Evolutionary conservation across 2,329 filamentous ascomycete genomes (phyloP).

Genomic region (Laburnicola sp.): DNA sequence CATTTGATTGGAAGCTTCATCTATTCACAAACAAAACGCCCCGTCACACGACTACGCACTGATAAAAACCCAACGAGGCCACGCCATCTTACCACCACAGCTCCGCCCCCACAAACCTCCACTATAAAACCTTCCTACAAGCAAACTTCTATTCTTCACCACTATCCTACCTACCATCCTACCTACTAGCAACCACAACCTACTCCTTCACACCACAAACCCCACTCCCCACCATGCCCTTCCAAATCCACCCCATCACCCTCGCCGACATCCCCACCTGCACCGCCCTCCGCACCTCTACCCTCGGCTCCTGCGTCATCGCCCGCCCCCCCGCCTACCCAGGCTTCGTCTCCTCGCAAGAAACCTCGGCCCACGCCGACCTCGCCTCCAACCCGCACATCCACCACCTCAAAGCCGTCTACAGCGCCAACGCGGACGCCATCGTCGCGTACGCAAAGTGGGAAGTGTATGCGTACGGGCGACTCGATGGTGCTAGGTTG

Average conservation of each 20-base stretch:
- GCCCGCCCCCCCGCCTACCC: not conserved
- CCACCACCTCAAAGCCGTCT: not conserved
- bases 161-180: too few species aligned
- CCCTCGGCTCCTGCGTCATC: slow-evolving; percentile 3
- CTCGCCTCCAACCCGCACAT: not conserved
- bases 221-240: too few species aligned
- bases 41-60: too few species aligned
- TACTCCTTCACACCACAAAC: slow-evolving; percentile 13
- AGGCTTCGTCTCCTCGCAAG: not conserved
- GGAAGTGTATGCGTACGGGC: slow-evolving; percentile 2
- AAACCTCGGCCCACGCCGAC: not conserved
- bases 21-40: too few species aligned
- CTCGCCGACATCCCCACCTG: too few species aligned
- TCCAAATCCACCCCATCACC: too few species aligned
- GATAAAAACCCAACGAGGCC: too few species aligned
- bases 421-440: not conserved
- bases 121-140: too few species aligned
- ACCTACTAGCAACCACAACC: too few species aligned
- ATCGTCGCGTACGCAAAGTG: slow-evolving; percentile 3
- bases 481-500: not conserved
- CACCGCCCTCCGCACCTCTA: not conserved
- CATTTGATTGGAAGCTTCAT: too few species aligned
- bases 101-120: too few species aligned
- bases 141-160: slow-evolving; percentile 28
- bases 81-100: too few species aligned